phyloP scores from a whole-genome alignment of 768 basidiomycete species.

The Psilocybe sp. region DNA sequence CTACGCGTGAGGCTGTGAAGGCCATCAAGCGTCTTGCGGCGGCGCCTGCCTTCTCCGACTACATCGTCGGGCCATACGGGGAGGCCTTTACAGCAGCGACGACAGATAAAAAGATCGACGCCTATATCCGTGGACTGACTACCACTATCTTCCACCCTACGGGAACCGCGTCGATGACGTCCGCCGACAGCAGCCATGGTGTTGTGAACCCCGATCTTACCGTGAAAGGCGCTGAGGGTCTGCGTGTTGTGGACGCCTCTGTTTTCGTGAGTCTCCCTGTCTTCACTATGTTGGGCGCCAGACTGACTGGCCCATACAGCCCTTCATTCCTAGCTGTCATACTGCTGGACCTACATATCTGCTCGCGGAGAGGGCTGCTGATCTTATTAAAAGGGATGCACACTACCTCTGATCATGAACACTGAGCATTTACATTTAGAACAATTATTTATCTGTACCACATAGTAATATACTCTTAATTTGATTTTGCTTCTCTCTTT shows the following conservation, averaged over 20 bases:
- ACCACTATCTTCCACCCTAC: conserved; percentile 23
- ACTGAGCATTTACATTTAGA: too few relatives aligned
- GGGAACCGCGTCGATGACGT: conserved; percentile 25
- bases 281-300: too few relatives aligned
- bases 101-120: conserved; percentile 20
- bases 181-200: conserved; percentile 13
- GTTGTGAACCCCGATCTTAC: conserved; percentile 25
- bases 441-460: too few relatives aligned
- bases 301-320: neutral
- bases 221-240: neutral
- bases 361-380: too few relatives aligned
- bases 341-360: neutral
- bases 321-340: neutral
- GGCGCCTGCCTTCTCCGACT: conserved; percentile 22
- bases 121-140: conserved; percentile 13
- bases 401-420: too few relatives aligned
- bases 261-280: neutral
- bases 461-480: too few relatives aligned
- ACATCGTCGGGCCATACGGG: conserved; percentile 17
- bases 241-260: neutral
- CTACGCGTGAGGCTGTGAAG: conserved; percentile 19
- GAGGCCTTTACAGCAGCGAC: conserved; percentile 6
- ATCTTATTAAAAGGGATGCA: too few relatives aligned
- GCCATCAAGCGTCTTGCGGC: conserved; percentile 15
- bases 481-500: too few relatives aligned